phyloP scores from a whole-genome alignment of 2,329 filamentous ascomycete genomes.

The Massarina eburnea region DNA sequence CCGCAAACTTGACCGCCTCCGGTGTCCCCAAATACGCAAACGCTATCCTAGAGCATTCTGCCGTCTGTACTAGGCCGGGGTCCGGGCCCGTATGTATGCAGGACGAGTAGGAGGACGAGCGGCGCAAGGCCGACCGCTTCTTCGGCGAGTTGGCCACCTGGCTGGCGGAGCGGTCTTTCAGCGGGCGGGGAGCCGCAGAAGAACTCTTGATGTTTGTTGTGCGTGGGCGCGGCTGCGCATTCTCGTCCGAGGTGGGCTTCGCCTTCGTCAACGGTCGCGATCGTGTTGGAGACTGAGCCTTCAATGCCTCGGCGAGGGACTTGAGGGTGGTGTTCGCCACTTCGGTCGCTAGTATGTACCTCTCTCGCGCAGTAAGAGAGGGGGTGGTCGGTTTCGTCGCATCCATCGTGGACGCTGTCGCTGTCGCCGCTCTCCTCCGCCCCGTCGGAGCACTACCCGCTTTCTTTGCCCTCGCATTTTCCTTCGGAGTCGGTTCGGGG shows the following conservation, averaged over 20 bases:
- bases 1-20: slow-evolving; percentile 54
- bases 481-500: slow-evolving; percentile 37
- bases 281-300: slow-evolving; percentile 40
- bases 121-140: slow-evolving; percentile 33
- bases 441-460: slow-evolving; percentile 23
- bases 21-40: slow-evolving; percentile 65
- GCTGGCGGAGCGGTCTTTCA: slow-evolving; percentile 64
- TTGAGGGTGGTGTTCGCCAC: slow-evolving; percentile 72
- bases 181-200: slow-evolving; percentile 58
- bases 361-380: slow-evolving; percentile 59
- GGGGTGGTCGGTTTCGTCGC: slow-evolving; percentile 39
- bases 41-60: slow-evolving; percentile 69
- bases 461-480: slow-evolving; percentile 33
- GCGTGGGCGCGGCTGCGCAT: slow-evolving; percentile 21
- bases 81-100: slow-evolving; percentile 28
- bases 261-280: slow-evolving; percentile 19
- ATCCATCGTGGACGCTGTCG: slow-evolving; percentile 33
- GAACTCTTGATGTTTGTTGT: slow-evolving; percentile 18
- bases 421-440: slow-evolving; percentile 35
- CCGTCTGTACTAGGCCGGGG: slow-evolving; percentile 53
- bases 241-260: slow-evolving; percentile 24
- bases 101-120: slow-evolving; percentile 43
- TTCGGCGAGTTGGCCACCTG: slow-evolving; percentile 59
- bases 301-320: slow-evolving; percentile 67
- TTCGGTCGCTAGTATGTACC: slow-evolving; percentile 69